Evolutionary conservation across 75 land plant genomes (phyloP).

Genomic region (Pinus albicaulis): DNA sequence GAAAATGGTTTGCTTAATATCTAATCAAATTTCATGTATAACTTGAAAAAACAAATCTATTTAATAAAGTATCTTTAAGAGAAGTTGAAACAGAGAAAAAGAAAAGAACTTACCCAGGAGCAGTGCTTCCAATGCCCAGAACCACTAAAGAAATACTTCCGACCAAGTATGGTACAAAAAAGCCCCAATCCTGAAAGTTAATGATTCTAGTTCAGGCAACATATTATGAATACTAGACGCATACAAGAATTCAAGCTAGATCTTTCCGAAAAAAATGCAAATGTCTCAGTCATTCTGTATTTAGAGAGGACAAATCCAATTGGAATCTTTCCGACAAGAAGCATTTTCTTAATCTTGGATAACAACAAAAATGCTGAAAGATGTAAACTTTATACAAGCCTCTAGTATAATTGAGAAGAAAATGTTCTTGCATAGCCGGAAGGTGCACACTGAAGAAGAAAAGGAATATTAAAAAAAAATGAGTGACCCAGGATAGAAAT

Average conservation of each 20-base stretch:
- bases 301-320: background rate
- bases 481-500: background rate
- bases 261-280: background rate
- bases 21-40: background rate
- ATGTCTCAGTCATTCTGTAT: background rate
- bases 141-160: conserved; percentile 87
- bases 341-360: background rate
- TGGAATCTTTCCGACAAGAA: background rate
- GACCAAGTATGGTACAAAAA: conserved; percentile 92
- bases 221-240: background rate
- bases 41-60: background rate
- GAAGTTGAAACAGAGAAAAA: background rate
- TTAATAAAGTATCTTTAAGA: background rate
- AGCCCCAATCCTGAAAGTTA: conserved; percentile 88
- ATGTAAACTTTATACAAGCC: background rate
- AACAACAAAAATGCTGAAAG: background rate
- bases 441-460: background rate
- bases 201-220: background rate
- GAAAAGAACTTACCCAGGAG: conserved; percentile 71
- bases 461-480: background rate
- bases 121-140: conserved; percentile 81
- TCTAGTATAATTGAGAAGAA: background rate
- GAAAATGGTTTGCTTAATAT: background rate
- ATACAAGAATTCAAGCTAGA: background rate
- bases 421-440: background rate